phyloP scores from a whole-genome alignment of 2,329 filamentous ascomycete species.

The Sodiomyces alkalinus region DNA sequence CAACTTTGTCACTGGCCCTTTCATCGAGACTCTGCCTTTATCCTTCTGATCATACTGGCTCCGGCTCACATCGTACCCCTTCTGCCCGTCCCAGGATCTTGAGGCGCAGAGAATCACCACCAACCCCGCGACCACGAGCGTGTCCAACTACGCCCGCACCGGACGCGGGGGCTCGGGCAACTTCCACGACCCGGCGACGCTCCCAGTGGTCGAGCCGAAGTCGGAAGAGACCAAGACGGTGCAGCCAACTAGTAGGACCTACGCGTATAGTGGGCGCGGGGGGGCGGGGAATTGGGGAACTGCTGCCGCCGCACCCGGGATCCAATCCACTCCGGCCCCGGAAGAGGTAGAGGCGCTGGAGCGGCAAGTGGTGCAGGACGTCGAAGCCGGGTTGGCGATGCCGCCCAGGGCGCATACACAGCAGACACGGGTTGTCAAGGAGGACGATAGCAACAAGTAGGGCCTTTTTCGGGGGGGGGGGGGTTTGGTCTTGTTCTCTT shows the following conservation, averaged over 20 bases:
- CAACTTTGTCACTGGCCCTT: slow-evolving; percentile 1
- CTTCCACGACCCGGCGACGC: slow-evolving; percentile 26
- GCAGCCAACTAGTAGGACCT: slow-evolving; percentile 14
- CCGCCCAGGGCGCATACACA: slow-evolving; percentile 27
- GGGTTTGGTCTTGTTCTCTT: too few species aligned
- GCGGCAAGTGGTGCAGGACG: slow-evolving; percentile 25
- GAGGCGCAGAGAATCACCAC: slow-evolving; percentile 15
- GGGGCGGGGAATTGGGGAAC: slow-evolving; percentile 48
- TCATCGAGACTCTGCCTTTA: background rate
- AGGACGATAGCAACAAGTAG: background rate
- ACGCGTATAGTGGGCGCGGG: slow-evolving; percentile 29
- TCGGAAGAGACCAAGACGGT: slow-evolving; percentile 18
- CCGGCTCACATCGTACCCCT: slow-evolving; percentile 1
- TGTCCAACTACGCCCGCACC: slow-evolving; percentile 21
- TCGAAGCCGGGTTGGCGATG: slow-evolving; percentile 29
- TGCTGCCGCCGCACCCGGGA: too few species aligned
- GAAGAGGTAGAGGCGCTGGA: slow-evolving; percentile 22
- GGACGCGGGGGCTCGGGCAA: slow-evolving; percentile 51
- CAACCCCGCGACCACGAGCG: slow-evolving; percentile 8
- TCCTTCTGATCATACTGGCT: too few species aligned
- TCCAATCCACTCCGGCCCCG: slow-evolving; percentile 11
- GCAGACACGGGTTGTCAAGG: slow-evolving; percentile 6
- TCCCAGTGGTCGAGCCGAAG: slow-evolving; percentile 17
- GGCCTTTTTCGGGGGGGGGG: slow-evolving; percentile 1
- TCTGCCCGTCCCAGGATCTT: slow-evolving; percentile 12